These are phyloP conservation scores for Bacidia gigantensis DNA, from an alignment of 495 filamentous ascomycete species.

Conservation along the genomic window DNA sequence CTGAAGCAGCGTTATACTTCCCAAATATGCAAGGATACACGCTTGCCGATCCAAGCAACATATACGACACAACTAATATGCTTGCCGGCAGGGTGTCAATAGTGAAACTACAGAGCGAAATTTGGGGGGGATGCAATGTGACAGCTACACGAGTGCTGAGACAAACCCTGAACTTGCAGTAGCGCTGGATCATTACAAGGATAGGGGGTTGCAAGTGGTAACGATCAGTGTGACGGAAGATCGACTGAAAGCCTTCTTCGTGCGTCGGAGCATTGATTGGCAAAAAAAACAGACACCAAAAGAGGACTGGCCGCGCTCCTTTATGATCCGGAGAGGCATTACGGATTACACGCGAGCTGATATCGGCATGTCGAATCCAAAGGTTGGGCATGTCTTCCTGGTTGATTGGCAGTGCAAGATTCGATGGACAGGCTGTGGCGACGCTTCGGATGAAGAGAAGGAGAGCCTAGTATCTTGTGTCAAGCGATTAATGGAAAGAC, in stretches of 20 bases:
- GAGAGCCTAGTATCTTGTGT: conserved; percentile 56
- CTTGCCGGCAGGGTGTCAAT: conserved; percentile 60
- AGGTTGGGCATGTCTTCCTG: conserved; percentile 90
- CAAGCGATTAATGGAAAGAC: conserved; percentile 47
- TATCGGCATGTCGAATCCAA: conserved; percentile 71
- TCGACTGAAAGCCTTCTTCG: conserved; percentile 54
- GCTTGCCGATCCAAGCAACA: conserved; percentile 34
- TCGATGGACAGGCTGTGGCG: conserved; percentile 87
- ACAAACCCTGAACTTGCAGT: conserved; percentile 51
- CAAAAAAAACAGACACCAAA: conserved; percentile 41
- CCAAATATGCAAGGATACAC: conserved; percentile 79
- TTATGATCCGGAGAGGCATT: conserved; percentile 68
- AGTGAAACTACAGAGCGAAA: conserved; percentile 64
- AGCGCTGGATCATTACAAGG: conserved; percentile 31
- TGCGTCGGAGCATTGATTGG: conserved; percentile 52
- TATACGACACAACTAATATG: conserved; percentile 54
- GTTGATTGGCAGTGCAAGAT: conserved; percentile 79
- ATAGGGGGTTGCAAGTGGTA: conserved; percentile 42
- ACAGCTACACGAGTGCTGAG: conserved; percentile 48
- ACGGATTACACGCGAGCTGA: conserved; percentile 57
- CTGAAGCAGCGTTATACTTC: conserved; percentile 71
- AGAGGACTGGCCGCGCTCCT: conserved; percentile 60
- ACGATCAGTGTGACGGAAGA: conserved; percentile 83
- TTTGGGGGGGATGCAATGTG: conserved; percentile 79
- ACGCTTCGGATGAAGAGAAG: conserved; percentile 52